Base-by-base conservation (phyloP, 2,329 filamentous ascomycete species). In the Parafenestella ontariensis region DNA sequence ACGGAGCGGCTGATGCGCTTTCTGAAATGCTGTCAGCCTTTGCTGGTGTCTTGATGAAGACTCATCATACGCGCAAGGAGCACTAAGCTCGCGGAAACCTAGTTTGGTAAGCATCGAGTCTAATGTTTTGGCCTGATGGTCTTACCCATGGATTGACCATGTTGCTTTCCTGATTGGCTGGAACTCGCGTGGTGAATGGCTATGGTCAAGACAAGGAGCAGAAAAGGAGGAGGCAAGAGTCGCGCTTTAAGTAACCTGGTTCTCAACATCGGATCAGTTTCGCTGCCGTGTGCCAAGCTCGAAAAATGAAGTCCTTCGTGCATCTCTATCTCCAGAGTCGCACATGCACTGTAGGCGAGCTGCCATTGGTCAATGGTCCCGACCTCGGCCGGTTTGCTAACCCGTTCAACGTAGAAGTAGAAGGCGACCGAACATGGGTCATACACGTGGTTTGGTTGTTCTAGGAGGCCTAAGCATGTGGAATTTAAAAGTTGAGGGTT, bases 41-140 rank as follows among this genome's bases (percentile, higher is more conserved):
- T 37, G 2, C 18, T 4, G 28, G 9, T 8, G 23, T 20, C 18
- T 5, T 5, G 6, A 23, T 15, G 13, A 17, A 20, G n/a, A 18
- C 5, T 2, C 29, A 37, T 6, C 58, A 11, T 58, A 69, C 64
- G 60, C 24, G 64, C 58, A 42, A 69, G 54, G 41, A 69, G 59
- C 51, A 65, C 23, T 4, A 63, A 39, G 56, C 62, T 57, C 44
- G 51, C 50, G 5, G 63, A 42, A 44, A 58, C 48, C 66, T 69
- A 13, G 5, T 8, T 64, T 31, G 63, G 52, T 33, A 39, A 36
- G 20, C 10, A 13, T 24, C 31, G 29, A 18, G 11, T n/a, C n/a
- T 20, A 1, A 11, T 29, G 26, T 8, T 5, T 8, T 28, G 9
- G 28, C 2, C 6, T 9, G 17, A 26, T 21, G 8, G 8, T 21